phyloP scores from a whole-genome alignment of 2,329 filamentous ascomycete species.

The Trichoderma brevicompactum region DNA sequence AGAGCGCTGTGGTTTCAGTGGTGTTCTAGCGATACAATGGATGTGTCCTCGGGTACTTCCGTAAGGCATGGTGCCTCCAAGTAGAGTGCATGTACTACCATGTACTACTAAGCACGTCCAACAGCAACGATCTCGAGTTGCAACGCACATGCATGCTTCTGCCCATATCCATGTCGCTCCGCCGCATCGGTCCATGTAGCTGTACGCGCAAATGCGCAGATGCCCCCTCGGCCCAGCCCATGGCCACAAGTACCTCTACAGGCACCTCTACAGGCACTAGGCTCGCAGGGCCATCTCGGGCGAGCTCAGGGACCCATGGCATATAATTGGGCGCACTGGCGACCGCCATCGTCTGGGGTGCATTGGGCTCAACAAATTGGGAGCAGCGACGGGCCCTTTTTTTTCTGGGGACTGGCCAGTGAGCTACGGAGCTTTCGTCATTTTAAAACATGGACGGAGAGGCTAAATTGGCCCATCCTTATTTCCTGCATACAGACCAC shows the following conservation, averaged over 20 bases:
- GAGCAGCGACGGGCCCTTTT: conserved; percentile 13
- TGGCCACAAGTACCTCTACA: neutral
- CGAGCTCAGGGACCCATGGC: conserved; percentile 29
- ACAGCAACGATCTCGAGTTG: neutral
- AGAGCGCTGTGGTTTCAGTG: neutral
- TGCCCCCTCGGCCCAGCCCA: neutral
- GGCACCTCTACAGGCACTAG: neutral
- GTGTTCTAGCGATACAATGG: too few species aligned
- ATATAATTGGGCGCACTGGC: conserved; percentile 31
- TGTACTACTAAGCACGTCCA: neutral
- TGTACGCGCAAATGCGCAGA: conserved; percentile 1
- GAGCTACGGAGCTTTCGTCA: conserved; percentile 13
- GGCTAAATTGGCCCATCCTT: conserved; percentile 24
- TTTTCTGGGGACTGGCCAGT: conserved; percentile 9
- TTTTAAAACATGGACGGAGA: conserved; percentile 27
- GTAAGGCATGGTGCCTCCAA: too few species aligned
- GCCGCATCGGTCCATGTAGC: neutral
- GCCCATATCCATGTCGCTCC: neutral
- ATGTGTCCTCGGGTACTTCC: too few species aligned
- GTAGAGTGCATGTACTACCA: too few species aligned
- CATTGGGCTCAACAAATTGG: conserved; percentile 27
- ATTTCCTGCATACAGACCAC: conserved; percentile 12
- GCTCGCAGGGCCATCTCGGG: neutral
- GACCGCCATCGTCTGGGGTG: conserved; percentile 31
- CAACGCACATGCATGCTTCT: neutral